Evolutionary conservation across 352 stramenopile species (phyloP).

Genomic region (Globisporangium cylindrosporum): DNA sequence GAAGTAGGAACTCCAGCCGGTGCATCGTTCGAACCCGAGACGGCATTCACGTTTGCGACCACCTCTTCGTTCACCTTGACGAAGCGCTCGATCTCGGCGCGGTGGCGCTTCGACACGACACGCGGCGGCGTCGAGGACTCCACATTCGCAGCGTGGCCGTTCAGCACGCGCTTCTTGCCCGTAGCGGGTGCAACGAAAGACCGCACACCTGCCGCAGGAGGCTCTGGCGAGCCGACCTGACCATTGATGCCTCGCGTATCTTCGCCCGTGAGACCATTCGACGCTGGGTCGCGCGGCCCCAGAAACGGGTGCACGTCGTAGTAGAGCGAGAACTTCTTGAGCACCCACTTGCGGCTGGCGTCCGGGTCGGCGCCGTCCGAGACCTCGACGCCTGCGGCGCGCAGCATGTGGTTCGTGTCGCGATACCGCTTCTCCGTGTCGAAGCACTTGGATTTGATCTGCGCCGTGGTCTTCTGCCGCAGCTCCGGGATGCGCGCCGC

Average conservation of each 20-base stretch:
- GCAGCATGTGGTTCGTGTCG: slow-evolving; percentile 12
- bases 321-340: slow-evolving; percentile 22
- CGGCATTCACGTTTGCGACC: background rate
- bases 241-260: background rate
- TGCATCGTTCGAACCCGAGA: background rate
- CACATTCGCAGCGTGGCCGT: slow-evolving; percentile 3
- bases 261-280: background rate
- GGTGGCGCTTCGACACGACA: slow-evolving; percentile 14
- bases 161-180: slow-evolving; percentile 18
- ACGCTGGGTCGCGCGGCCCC: background rate
- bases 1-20: background rate
- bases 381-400: slow-evolving; percentile 4
- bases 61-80: slow-evolving; percentile 10
- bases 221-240: background rate
- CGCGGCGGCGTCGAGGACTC: slow-evolving; percentile 1
- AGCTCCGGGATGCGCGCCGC: slow-evolving; percentile 15
- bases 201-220: slow-evolving; percentile 8
- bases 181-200: background rate
- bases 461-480: slow-evolving; percentile 13
- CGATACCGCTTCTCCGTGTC: slow-evolving; percentile 23
- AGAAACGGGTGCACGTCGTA: slow-evolving; percentile 22
- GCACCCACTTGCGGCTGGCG: slow-evolving; percentile 9
- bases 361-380: background rate
- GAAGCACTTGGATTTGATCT: slow-evolving; percentile 25
- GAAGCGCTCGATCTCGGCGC: slow-evolving; percentile 18